phyloP scores from a whole-genome alignment of 2,329 filamentous ascomycete species.

The Fusarium sacchari region DNA sequence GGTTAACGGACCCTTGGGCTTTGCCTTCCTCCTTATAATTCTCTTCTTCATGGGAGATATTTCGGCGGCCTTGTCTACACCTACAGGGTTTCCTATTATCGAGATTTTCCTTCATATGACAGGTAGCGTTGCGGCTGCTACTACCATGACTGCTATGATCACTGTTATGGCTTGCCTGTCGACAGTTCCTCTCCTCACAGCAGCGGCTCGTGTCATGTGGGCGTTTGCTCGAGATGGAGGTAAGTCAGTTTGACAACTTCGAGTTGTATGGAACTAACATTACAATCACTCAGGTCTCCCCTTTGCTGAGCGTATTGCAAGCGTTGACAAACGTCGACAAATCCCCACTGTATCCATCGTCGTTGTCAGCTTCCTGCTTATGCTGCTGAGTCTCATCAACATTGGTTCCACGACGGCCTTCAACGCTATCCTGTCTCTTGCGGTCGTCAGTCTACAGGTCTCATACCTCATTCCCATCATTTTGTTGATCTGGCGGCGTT shows the following conservation, averaged over 20 bases:
- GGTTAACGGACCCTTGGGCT: slow-evolving; percentile 23
- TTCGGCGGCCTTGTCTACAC: not conserved
- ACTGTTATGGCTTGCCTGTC: slow-evolving; percentile 21
- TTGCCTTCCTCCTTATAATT: slow-evolving; percentile 17
- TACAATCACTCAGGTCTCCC: slow-evolving; percentile 9
- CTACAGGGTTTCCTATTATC: slow-evolving; percentile 31
- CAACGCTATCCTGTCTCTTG: slow-evolving; percentile 31
- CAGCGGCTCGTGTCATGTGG: slow-evolving; percentile 33
- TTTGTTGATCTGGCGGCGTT: slow-evolving; percentile 24
- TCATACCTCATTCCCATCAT: slow-evolving; percentile 29
- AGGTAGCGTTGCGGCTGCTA: not conserved
- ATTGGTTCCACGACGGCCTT: slow-evolving; percentile 37
- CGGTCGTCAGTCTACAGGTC: slow-evolving; percentile 22
- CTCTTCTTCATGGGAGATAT: slow-evolving; percentile 33
- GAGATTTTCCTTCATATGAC: slow-evolving; percentile 27
- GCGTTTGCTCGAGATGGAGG: slow-evolving; percentile 34
- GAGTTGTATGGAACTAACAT: not conserved
- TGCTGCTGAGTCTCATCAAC: slow-evolving; percentile 35
- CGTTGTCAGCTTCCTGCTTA: slow-evolving; percentile 5
- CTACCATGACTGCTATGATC: slow-evolving; percentile 3
- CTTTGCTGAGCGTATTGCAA: slow-evolving; percentile 17
- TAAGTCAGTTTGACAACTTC: not conserved
- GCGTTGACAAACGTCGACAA: slow-evolving; percentile 10
- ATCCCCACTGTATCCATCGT: slow-evolving; percentile 21
- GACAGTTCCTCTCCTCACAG: slow-evolving; percentile 22